Percentiles rank a stretch among this genome's conserved stretches.
These are phyloP conservation scores for Aegle marmelos DNA, from an alignment of 345 rosid species.

Conservation along the genomic window DNA sequence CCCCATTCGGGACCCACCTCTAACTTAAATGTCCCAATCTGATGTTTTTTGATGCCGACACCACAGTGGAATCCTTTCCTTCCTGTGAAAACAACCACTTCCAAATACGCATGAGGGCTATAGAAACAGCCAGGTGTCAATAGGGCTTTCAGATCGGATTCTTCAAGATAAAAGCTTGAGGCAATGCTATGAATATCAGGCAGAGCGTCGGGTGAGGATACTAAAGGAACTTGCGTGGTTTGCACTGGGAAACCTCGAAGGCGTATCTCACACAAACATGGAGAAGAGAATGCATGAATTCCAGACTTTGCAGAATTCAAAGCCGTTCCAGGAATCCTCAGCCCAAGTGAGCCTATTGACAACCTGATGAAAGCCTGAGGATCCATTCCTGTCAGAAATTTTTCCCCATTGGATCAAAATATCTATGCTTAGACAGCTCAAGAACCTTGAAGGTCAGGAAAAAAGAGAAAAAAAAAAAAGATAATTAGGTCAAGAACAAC, in stretches of 20 bases:
- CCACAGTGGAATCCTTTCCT: constrained; percentile 73
- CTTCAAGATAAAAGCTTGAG: constrained; percentile 89
- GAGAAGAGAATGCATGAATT: constrained; percentile 44
- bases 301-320: constrained; percentile 43
- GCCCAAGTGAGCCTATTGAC: constrained; percentile 79
- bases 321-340: constrained; percentile 57
- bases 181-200: constrained; percentile 74
- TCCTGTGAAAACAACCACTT: constrained; percentile 62
- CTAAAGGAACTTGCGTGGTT: constrained; percentile 62
- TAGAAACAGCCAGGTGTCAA: constrained; percentile 80
- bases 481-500: constrained; percentile 5
- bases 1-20: constrained; percentile 94
- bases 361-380: constrained; percentile 94
- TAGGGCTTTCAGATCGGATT: constrained; percentile 78
- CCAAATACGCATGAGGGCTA: constrained; percentile 59
- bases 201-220: constrained; percentile 66
- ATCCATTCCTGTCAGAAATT: constrained; percentile 69
- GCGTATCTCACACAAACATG: constrained; percentile 78
- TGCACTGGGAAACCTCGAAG: constrained; percentile 91
- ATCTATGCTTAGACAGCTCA: constrained; percentile 28
- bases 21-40: constrained; percentile 72
- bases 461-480: neutral
- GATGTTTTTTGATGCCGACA: constrained; percentile 73
- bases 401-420: constrained; percentile 45
- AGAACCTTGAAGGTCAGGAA: constrained; percentile 21